A percentile compares a stretch with the other conserved stretches of the same genome.
Evolutionary conservation across 1,284 basidiomycete species (phyloP).

Genomic region (Moesziomyces aphidis): DNA sequence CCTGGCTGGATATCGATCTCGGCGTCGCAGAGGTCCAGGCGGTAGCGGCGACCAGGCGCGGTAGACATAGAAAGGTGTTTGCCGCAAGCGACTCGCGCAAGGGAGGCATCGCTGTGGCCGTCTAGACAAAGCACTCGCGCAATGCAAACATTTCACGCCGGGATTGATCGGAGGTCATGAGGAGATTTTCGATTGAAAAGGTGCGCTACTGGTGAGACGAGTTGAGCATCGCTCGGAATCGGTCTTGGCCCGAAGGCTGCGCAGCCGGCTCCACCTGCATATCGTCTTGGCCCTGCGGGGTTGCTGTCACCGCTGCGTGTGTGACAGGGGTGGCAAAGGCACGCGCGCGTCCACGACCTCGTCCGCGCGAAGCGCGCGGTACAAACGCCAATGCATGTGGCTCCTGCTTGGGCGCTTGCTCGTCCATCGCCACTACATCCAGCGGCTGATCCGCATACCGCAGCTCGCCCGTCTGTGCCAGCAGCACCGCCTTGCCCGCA

Average conservation of each 20-base stretch:
- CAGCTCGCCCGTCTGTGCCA: constrained; percentile 13
- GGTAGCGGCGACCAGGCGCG: constrained; percentile 21
- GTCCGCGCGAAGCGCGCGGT: constrained; percentile 26
- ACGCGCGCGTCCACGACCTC: constrained; percentile 29
- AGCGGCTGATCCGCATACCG: constrained; percentile 12
- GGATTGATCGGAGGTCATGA: not conserved
- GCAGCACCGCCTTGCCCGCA: constrained; percentile 48
- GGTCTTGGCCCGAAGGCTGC: constrained; percentile 44
- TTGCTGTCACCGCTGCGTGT: not conserved
- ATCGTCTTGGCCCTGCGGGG: constrained; percentile 8
- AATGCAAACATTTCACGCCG: not conserved
- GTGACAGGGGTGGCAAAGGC: constrained; percentile 23
- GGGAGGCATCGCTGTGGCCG: constrained; percentile 54
- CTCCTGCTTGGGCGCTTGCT: not conserved
- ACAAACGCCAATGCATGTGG: constrained; percentile 12
- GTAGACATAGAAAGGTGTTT: constrained; percentile 17
- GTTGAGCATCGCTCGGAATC: constrained; percentile 50
- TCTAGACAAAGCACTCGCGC: constrained; percentile 13
- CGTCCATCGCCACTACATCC: constrained; percentile 8
- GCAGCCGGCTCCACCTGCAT: constrained; percentile 33
- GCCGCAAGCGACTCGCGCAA: constrained; percentile 62
- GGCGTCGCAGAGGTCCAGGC: constrained; percentile 59
- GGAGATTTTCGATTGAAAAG: not conserved
- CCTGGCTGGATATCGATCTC: constrained; percentile 54
- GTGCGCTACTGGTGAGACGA: not conserved